These are phyloP conservation scores for Fraxinus nigra DNA, from an alignment of 305 asterid species.

Conservation along the genomic window DNA sequence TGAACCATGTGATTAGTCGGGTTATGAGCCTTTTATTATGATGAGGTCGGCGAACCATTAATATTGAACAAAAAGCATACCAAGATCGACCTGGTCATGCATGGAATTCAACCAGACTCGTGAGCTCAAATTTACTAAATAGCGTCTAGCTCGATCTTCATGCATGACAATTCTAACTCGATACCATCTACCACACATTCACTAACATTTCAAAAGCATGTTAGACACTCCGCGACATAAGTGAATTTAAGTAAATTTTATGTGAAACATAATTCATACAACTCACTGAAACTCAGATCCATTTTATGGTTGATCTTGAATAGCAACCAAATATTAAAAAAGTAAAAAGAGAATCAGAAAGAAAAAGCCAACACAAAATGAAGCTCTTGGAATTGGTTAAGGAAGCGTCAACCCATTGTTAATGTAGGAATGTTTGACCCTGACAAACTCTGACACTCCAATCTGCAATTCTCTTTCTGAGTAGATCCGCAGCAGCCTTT, in stretches of 20 bases:
- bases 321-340: not conserved
- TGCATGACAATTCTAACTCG: not conserved
- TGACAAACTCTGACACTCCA: not conserved
- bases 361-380: not conserved
- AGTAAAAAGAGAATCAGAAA: not conserved
- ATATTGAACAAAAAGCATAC: not conserved
- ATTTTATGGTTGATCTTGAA: not conserved
- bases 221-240: not conserved
- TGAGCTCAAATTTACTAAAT: not conserved
- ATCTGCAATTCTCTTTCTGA: constrained; percentile 26
- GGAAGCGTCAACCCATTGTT: not conserved
- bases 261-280: not conserved
- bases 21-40: not conserved
- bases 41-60: not conserved
- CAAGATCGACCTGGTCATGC: not conserved
- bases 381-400: not conserved
- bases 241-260: not conserved
- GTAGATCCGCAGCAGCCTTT: constrained; percentile 51
- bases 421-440: not conserved
- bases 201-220: not conserved
- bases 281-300: not conserved
- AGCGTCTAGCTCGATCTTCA: not conserved
- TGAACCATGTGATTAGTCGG: not conserved
- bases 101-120: not conserved
- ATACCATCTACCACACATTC: not conserved